A percentile compares a stretch with the other conserved stretches of the same genome.
Evolutionary conservation across 1,284 basidiomycete genomes (phyloP).

Genomic region (Cryptococcus sp.): DNA sequence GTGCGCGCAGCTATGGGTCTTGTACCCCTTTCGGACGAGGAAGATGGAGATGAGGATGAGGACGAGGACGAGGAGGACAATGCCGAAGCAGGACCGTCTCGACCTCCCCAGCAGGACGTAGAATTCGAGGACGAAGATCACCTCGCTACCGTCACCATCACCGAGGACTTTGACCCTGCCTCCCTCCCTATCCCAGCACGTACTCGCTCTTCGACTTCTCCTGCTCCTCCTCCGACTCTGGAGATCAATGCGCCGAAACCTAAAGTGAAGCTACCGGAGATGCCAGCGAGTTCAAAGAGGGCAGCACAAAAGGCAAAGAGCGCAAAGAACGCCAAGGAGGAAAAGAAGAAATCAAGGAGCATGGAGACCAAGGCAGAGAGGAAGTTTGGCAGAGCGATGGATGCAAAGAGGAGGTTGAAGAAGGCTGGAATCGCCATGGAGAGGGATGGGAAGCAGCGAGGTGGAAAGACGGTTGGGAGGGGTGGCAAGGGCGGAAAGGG

Average conservation of each 20-base stretch:
- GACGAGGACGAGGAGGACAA: conserved; percentile 13
- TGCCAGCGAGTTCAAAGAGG: conserved; percentile 37
- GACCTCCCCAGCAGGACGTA: conserved; percentile 21
- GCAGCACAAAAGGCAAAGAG: conserved; percentile 28
- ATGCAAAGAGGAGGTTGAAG: conserved; percentile 34
- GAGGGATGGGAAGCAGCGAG: conserved; percentile 22
- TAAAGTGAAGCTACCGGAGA: conserved; percentile 20
- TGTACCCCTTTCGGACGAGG: conserved; percentile 3
- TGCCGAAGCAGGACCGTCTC: conserved; percentile 23
- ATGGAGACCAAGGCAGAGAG: conserved; percentile 45
- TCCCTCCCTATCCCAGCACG: conserved; percentile 4
- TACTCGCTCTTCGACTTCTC: conserved; percentile 11
- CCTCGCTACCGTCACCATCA: conserved; percentile 45
- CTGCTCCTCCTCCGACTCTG: neutral
- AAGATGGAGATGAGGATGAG: conserved; percentile 8
- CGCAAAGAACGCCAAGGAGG: conserved; percentile 27
- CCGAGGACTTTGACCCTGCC: conserved; percentile 44
- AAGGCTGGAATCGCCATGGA: conserved; percentile 41
- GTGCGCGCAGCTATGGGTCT: conserved; percentile 44
- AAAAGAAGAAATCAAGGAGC: conserved; percentile 24
- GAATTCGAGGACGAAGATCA: conserved; percentile 46
- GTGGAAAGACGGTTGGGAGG: conserved; percentile 10
- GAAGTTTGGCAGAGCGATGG: conserved; percentile 41
- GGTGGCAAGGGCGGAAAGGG: conserved; percentile 12
- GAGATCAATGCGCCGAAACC: neutral